A percentile compares a stretch with the other conserved stretches of the same genome.
These are phyloP conservation scores for Diplocarpon mali DNA, from an alignment of 2,329 filamentous ascomycete genomes.

Conservation along the genomic window DNA sequence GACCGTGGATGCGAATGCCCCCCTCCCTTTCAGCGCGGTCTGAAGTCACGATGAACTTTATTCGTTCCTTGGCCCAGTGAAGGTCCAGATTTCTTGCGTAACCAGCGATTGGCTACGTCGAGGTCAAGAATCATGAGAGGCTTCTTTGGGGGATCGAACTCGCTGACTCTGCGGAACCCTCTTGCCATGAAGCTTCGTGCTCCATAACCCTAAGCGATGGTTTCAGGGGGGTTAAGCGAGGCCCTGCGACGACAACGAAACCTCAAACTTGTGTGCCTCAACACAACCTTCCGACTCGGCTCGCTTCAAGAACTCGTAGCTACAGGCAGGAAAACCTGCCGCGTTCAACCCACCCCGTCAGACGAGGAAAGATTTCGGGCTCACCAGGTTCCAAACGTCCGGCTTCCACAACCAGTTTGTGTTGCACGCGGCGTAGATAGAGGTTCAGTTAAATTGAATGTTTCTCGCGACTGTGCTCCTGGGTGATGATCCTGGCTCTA, in stretches of 20 bases:
- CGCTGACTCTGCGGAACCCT: neutral
- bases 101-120: neutral
- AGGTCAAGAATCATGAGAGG: slow-evolving; percentile 11
- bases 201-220: neutral
- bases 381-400: too few relatives aligned
- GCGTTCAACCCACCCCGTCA: slow-evolving; percentile 8
- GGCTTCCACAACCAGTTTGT: too few relatives aligned
- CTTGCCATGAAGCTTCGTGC: slow-evolving; percentile 12
- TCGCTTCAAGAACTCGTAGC: slow-evolving; percentile 10
- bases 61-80: too few relatives aligned
- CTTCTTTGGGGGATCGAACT: slow-evolving; percentile 4
- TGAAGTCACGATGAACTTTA: too few relatives aligned
- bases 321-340: neutral
- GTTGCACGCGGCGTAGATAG: neutral
- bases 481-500: slow-evolving; percentile 1
- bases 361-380: slow-evolving; percentile 1
- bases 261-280: slow-evolving; percentile 17
- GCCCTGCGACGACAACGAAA: slow-evolving; percentile 25
- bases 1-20: too few relatives aligned
- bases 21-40: too few relatives aligned
- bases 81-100: neutral
- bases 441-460: slow-evolving; percentile 5
- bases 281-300: slow-evolving; percentile 20
- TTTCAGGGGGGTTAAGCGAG: slow-evolving; percentile 21
- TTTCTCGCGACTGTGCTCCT: slow-evolving; percentile 9